Evolutionary conservation across 805 yeast species (phyloP).

Genomic region (Kazachstania psychrophila): DNA sequence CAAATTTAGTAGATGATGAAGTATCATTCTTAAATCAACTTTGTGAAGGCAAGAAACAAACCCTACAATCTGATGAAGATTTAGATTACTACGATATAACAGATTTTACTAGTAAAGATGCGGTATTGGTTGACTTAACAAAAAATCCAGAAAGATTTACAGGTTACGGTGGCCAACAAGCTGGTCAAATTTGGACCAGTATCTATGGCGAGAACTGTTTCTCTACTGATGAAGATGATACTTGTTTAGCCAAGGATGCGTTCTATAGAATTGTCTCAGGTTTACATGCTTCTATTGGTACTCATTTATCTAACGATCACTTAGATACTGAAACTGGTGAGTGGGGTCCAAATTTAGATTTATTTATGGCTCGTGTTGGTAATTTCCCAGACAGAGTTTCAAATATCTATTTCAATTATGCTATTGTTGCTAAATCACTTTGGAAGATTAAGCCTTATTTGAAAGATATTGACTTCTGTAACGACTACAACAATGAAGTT

Average conservation of each 20-base stretch:
- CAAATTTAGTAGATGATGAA: slow-evolving; percentile 18
- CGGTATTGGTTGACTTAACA: slow-evolving; percentile 76
- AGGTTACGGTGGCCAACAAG: slow-evolving; percentile 90
- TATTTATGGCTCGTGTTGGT: slow-evolving; percentile 87
- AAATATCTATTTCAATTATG: slow-evolving; percentile 87
- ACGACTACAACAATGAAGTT: slow-evolving; percentile 37
- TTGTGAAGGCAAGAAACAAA: slow-evolving; percentile 23
- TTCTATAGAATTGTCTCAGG: slow-evolving; percentile 86
- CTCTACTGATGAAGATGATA: slow-evolving; percentile 37
- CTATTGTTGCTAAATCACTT: slow-evolving; percentile 73
- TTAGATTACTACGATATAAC: slow-evolving; percentile 64
- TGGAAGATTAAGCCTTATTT: slow-evolving; percentile 52
- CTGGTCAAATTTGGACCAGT: slow-evolving; percentile 86
- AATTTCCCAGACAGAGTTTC: slow-evolving; percentile 79
- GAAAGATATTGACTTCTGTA: slow-evolving; percentile 43
- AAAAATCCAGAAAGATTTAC: slow-evolving; percentile 95
- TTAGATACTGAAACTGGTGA: slow-evolving; percentile 60
- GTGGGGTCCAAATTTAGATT: slow-evolving; percentile 74
- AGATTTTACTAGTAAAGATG: slow-evolving; percentile 47
- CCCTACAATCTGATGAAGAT: slow-evolving; percentile 28
- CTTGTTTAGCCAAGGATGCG: slow-evolving; percentile 77
- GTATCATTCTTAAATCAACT: slow-evolving; percentile 32
- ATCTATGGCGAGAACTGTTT: slow-evolving; percentile 90
- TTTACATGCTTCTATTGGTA: slow-evolving; percentile 90
- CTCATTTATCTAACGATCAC: slow-evolving; percentile 82